Evolutionary conservation across 2,329 filamentous ascomycete genomes (phyloP).

Genomic region (Botryotinia convoluta): DNA sequence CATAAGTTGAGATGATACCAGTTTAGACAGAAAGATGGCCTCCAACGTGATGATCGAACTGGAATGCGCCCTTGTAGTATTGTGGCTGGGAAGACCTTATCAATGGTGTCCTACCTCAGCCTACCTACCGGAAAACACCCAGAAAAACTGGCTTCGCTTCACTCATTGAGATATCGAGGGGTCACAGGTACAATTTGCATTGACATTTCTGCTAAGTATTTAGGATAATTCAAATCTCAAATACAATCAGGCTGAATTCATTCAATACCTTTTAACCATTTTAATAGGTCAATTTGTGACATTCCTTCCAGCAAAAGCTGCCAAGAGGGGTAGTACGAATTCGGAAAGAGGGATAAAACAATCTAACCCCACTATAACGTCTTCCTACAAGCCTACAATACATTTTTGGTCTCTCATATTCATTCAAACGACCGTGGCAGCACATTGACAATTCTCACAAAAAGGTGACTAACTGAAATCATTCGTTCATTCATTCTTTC

Average conservation of each 20-base stretch:
- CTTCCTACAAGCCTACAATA: neutral
- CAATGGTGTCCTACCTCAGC: neutral
- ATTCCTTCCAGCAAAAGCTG: neutral
- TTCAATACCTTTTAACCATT: neutral
- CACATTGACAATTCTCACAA: neutral
- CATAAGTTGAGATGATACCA: neutral
- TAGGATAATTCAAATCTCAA: neutral
- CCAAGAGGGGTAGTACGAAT: neutral
- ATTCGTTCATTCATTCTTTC: neutral
- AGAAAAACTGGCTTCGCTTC: neutral
- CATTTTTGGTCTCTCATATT: neutral
- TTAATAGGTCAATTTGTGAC: neutral
- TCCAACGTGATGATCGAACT: neutral
- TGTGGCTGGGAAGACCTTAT: neutral
- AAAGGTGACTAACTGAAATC: neutral
- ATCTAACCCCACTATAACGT: neutral
- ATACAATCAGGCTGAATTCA: neutral
- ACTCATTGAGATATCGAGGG: neutral
- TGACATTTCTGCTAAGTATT: too few relatives aligned
- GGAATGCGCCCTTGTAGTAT: neutral
- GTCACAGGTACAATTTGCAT: neutral
- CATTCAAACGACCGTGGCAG: neutral
- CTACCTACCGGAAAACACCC: neutral
- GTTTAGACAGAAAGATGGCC: neutral
- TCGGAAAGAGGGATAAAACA: conserved; percentile 3